Base-by-base conservation (phyloP, 257 asterid species). In the Mitragyna speciosa region DNA sequence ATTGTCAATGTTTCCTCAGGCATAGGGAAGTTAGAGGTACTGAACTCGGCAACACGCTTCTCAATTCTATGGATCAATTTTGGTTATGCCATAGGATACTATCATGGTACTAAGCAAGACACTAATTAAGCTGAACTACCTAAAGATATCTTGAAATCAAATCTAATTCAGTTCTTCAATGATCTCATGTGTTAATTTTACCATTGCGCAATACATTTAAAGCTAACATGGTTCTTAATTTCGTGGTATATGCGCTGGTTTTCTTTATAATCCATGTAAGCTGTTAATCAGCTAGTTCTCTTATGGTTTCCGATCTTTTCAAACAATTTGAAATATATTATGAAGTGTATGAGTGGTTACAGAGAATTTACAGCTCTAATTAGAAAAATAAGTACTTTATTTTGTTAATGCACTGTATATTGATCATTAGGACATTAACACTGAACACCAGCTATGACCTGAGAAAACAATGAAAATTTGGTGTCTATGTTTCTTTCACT, bases 1-100 rank as follows among this genome's bases (percentile, higher is more conserved):
- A 87, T 90, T 15, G 91, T 90, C 2, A 89, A 84, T 63, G 90
- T 92, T 2, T 80, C 93, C 41, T 84, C 97, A 5, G 24, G 20
- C 6, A 16, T 83, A 48, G 95, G 92, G 22, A 85, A 68, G 82
- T 85, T 90, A 26, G 9, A 63, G 31, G 73, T 76, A 56, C 19
- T 7, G 49, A 39, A 26, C 78, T 36, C 6, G 31, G 39, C 61
- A 41, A 30, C n/a, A 12, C 12, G 3, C 6, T 24, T 48, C n/a
- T 61, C 16, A 7, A 36, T 7, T n/a, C 9, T 8, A n/a, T 58
- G 28, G 28, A 22, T 24, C 7, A 36, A 36, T 36, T 36, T 58
- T 58, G 3, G 22, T 52, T 52, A 5, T 19, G 63, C 1, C 22
- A 19, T 9, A 45, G 49, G 49, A 70, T 43, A 16, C 20, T 36